Evolutionary conservation across 2,329 filamentous ascomycete genomes (phyloP).

Genomic region (Periconia digitata): DNA sequence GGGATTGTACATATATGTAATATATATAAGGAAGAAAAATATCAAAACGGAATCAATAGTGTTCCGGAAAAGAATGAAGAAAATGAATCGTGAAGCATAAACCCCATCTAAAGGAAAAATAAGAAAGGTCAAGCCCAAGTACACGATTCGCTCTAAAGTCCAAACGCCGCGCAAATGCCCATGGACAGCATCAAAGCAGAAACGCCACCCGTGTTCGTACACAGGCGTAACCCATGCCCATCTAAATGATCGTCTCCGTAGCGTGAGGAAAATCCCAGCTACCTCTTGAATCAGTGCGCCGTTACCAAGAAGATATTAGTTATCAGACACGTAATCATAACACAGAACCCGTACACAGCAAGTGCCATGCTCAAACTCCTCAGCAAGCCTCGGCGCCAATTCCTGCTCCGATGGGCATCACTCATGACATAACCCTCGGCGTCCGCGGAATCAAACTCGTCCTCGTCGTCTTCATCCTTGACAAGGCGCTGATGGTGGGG

Average conservation of each 20-base stretch:
- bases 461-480: slow-evolving; percentile 89
- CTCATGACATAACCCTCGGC: slow-evolving; percentile 48
- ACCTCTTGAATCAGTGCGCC: slow-evolving; percentile 60
- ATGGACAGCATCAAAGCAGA: neutral
- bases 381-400: slow-evolving; percentile 64
- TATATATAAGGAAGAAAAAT: neutral
- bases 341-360: slow-evolving; percentile 78
- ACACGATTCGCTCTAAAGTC: neutral
- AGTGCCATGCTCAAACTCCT: slow-evolving; percentile 74
- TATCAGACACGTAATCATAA: slow-evolving; percentile 85
- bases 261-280: neutral
- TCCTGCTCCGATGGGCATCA: slow-evolving; percentile 58
- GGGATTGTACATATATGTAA: neutral
- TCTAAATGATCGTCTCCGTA: neutral
- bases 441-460: slow-evolving; percentile 60
- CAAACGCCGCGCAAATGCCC: neutral
- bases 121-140: neutral
- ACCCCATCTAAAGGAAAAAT: neutral
- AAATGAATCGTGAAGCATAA: no score
- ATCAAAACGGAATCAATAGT: no score
- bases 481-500: slow-evolving; percentile 80
- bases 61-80: neutral
- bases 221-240: neutral
- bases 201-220: neutral
- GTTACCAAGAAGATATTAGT: slow-evolving; percentile 82